Evolutionary conservation across 1,139 yeast species (phyloP), one percentile per base, ranked within the genome.

Genomic region (Pichia sp.): DNA sequence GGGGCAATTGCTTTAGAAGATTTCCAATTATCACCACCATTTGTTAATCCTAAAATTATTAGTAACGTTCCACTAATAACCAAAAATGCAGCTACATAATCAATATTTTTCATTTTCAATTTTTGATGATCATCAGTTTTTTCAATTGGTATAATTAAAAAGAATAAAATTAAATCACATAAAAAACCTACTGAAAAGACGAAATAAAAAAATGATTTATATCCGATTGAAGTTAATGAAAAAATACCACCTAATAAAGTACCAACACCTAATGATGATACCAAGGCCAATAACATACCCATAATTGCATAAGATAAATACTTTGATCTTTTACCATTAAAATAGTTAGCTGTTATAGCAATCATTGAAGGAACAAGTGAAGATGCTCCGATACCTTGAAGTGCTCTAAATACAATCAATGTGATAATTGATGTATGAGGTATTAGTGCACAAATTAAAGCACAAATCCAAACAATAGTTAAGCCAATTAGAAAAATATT

Each of bases 371-470:
- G 70, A 23, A 67, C 54, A 12, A 65, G 46, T 1, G 64, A 59
- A 8, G 69, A 61, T 2, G 64, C 70, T n/a, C 61, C 57, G 10
- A 67, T 50, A 11, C 71, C 71, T 46, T 67, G 70, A 0, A 67
- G 44, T 1, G 70, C 69, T 49, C 70, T 58, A 36, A 67, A 57
- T 0, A 65, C 60, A 30, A 66, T 62, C 40, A 67, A 50, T 0
- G 55, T 64, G 30, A 59, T 54, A 30, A 66, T 51, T 16, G 45
- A 37, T 3, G 10, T 35, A 10, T 39, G 23, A 30, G 40, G 35
- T 22, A 40, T 36, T 7, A 26, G 28, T 26, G 28, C 28, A 49
- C 54, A 46, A 9, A 68, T 54, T 28, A 67, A 48, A 4, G 64
- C 53, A 39, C 62, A 59, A 0, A 65, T 37, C 10, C 61, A 49